Conservation (phyloP, 2,329 filamentous ascomycete species). For the Bipolaris cookei region DNA sequence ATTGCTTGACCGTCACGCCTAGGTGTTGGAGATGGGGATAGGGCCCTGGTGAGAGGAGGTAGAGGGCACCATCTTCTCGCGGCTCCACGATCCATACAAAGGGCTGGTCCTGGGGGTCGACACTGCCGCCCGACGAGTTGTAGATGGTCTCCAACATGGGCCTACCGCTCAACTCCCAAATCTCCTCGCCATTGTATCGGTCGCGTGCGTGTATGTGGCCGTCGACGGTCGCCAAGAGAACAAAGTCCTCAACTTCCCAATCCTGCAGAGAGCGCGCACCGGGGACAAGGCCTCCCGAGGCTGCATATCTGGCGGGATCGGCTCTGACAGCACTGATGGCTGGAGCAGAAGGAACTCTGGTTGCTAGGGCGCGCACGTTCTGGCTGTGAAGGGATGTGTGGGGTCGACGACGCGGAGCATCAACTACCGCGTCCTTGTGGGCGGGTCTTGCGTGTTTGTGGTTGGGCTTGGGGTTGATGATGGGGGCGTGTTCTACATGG, state of each 20-base stretch:
- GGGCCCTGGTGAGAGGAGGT: conserved; percentile 77
- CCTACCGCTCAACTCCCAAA: conserved; percentile 85
- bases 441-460: conserved; percentile 12
- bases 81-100: conserved; percentile 97
- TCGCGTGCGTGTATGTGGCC: conserved; percentile 92
- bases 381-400: conserved; percentile 45
- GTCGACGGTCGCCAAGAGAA: conserved; percentile 99
- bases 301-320: conserved; percentile 71
- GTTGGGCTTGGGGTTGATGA: conserved; percentile 1
- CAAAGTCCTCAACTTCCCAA: conserved; percentile 99
- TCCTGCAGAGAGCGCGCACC: conserved; percentile 95
- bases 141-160: conserved; percentile 92
- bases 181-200: conserved; percentile 80
- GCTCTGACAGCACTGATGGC: conserved; percentile 88
- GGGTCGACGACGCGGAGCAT: conserved; percentile 30
- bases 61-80: conserved; percentile 82
- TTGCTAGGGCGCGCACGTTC: conserved; percentile 94
- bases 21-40: conserved; percentile 68
- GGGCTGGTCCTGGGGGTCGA: conserved; percentile 69
- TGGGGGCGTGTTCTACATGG: conserved; percentile 29
- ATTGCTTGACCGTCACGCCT: conserved; percentile 78
- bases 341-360: conserved; percentile 79
- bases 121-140: conserved; percentile 57
- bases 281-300: conserved; percentile 60
- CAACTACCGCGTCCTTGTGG: conserved; percentile 22